These are phyloP conservation scores for Mortierella antarctica DNA, from an alignment of 192 early-diverging fungal genomes.

Conservation along the genomic window DNA sequence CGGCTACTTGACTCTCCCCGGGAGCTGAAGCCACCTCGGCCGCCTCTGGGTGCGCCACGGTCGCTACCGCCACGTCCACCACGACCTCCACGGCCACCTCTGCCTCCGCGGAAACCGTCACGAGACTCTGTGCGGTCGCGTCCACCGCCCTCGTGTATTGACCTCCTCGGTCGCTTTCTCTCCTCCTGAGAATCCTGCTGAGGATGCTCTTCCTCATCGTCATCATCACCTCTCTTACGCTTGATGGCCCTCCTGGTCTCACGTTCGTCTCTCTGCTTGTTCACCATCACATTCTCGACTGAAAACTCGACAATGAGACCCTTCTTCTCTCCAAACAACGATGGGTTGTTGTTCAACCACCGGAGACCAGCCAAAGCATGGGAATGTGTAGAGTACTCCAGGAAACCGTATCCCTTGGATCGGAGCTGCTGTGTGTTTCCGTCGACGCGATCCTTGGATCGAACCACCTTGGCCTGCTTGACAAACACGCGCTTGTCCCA, in stretches of 20 bases:
- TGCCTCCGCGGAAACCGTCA: conserved; percentile 29
- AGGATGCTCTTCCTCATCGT: conserved; percentile 12
- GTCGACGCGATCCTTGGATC: conserved; percentile 84
- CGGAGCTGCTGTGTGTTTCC: conserved; percentile 69
- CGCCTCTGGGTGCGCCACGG: conserved; percentile 24
- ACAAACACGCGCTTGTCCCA: conserved; percentile 72
- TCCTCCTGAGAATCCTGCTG: conserved; percentile 14
- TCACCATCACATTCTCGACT: conserved; percentile 85
- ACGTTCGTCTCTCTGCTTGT: conserved; percentile 70
- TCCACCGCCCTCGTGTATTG: conserved; percentile 46
- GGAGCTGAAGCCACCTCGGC: conserved; percentile 14
- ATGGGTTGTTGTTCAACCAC: conserved; percentile 88
- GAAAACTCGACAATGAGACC: conserved; percentile 92
- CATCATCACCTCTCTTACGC: conserved; percentile 31
- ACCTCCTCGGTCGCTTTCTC: conserved; percentile 30
- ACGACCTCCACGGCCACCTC: conserved; percentile 21
- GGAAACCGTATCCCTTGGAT: conserved; percentile 92
- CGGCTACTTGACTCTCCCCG: conserved; percentile 24
- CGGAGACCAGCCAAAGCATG: conserved; percentile 94
- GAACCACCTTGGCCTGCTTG: conserved; percentile 85
- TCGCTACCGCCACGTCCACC: conserved; percentile 6
- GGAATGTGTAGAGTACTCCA: conserved; percentile 89
- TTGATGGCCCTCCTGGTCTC: conserved; percentile 27
- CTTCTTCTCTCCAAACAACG: conserved; percentile 72
- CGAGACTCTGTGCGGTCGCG: conserved; percentile 6